Conservation (phyloP, 208 protist genomes). For the Trypanosomatidae sp. region DNA sequence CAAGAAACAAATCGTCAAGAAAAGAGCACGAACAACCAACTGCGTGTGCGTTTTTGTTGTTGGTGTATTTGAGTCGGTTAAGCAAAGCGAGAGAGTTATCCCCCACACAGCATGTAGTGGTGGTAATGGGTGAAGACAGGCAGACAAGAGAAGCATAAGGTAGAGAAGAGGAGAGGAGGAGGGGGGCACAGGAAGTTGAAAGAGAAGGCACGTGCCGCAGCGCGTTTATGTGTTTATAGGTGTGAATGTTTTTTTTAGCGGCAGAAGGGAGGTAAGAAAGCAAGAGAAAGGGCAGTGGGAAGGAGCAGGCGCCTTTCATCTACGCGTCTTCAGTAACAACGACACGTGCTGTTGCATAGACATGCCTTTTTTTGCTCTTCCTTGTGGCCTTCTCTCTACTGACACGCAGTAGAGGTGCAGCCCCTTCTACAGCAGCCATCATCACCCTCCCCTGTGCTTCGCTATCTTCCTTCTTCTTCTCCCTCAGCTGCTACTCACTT, state of each 20-base stretch:
- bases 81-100: background rate
- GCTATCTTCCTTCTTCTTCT: background rate
- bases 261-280: background rate
- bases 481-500: background rate
- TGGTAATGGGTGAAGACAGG: background rate
- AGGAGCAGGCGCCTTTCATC: background rate
- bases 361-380: slow-evolving; percentile 1
- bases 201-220: background rate
- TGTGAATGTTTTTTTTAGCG: background rate
- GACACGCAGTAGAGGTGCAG: background rate
- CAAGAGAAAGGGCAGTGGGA: background rate
- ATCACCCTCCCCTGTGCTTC: background rate
- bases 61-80: background rate
- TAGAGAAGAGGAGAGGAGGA: background rate
- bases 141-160: background rate
- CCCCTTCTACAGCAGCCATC: background rate
- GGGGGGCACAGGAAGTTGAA: background rate
- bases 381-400: background rate
- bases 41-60: background rate
- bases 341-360: background rate
- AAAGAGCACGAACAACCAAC: slow-evolving; percentile 6
- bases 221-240: background rate
- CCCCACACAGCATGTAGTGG: background rate
- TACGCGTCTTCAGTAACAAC: background rate
- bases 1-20: background rate